These are phyloP conservation scores for Madurella mycetomatis DNA, from an alignment of 2,329 filamentous ascomycete species.

Conservation along the genomic window DNA sequence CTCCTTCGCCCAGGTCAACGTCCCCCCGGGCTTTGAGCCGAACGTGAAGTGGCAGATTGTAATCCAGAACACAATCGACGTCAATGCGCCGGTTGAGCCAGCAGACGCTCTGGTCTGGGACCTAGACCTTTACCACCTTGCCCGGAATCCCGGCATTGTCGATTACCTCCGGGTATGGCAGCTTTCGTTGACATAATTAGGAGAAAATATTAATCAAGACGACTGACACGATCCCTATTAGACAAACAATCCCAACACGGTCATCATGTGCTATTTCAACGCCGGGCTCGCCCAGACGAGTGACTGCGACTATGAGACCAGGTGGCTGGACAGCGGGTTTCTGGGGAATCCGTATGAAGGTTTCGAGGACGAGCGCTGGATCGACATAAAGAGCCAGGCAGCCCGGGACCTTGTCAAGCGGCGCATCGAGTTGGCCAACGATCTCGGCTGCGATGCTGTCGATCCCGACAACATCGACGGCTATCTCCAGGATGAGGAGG, in stretches of 20 bases:
- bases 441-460: constrained; percentile 18
- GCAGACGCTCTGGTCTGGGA: constrained; percentile 17
- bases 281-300: constrained; percentile 15
- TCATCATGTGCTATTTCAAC: constrained; percentile 21
- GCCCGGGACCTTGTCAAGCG: constrained; percentile 13
- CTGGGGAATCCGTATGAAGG: constrained; percentile 12
- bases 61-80: constrained; percentile 15
- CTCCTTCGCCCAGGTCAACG: background rate
- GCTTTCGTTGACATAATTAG: background rate
- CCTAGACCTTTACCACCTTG: constrained; percentile 16
- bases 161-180: constrained; percentile 8
- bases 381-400: constrained; percentile 18
- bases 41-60: constrained; percentile 19
- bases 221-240: background rate
- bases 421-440: constrained; percentile 11
- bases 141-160: constrained; percentile 8
- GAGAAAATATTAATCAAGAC: too few relatives aligned
- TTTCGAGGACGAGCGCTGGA: constrained; percentile 14
- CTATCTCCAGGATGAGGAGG: constrained; percentile 8
- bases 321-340: constrained; percentile 14
- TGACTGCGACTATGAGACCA: constrained; percentile 16
- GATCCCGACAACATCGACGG: constrained; percentile 21
- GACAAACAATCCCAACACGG: constrained; percentile 4
- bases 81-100: background rate
- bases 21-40: background rate